Percentiles rank a stretch among this genome's conserved stretches.
Evolutionary conservation across 1,284 basidiomycete genomes (phyloP).

Genomic region (Rhodotorula glutinis): DNA sequence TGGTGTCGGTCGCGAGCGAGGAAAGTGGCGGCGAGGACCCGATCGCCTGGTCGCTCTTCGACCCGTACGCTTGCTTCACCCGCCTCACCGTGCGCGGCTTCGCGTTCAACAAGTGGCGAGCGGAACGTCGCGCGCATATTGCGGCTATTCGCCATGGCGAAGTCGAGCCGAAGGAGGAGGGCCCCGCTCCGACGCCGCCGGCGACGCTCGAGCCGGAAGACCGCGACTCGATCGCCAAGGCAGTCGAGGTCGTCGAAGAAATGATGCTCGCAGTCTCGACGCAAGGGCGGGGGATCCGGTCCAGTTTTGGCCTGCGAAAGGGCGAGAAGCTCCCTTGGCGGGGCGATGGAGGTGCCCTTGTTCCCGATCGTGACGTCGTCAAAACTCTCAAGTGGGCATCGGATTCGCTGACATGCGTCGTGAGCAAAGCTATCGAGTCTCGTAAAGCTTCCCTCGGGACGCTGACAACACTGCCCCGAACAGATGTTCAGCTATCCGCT

Average conservation of each 20-base stretch:
- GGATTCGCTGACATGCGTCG: constrained; percentile 36
- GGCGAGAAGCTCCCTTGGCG: constrained; percentile 8
- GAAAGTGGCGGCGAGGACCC: constrained; percentile 15
- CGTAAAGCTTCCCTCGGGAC: no score
- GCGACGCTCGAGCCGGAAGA: constrained; percentile 19
- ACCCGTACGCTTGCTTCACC: constrained; percentile 36
- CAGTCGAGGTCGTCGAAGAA: constrained; percentile 23
- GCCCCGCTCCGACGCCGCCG: neutral
- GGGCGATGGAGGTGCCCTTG: constrained; percentile 1
- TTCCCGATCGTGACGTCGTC: constrained; percentile 24
- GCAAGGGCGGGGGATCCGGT: constrained; percentile 13
- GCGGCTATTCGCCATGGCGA: neutral
- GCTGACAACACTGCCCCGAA: no score
- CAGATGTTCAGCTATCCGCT: constrained; percentile 36
- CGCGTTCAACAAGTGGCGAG: constrained; percentile 37
- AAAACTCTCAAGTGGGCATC: constrained; percentile 30
- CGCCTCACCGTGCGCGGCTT: constrained; percentile 31
- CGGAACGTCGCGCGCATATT: constrained; percentile 22
- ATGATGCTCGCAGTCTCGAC: constrained; percentile 32
- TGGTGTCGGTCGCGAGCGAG: constrained; percentile 11
- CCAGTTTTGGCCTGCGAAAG: neutral
- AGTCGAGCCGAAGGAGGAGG: neutral
- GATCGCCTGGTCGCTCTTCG: constrained; percentile 22
- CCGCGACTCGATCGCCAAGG: constrained; percentile 18
- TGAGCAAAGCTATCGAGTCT: constrained; percentile 1